These are phyloP conservation scores for Talaromyces marneffei DNA, from an alignment of 2,329 filamentous ascomycete genomes.

Conservation along the genomic window DNA sequence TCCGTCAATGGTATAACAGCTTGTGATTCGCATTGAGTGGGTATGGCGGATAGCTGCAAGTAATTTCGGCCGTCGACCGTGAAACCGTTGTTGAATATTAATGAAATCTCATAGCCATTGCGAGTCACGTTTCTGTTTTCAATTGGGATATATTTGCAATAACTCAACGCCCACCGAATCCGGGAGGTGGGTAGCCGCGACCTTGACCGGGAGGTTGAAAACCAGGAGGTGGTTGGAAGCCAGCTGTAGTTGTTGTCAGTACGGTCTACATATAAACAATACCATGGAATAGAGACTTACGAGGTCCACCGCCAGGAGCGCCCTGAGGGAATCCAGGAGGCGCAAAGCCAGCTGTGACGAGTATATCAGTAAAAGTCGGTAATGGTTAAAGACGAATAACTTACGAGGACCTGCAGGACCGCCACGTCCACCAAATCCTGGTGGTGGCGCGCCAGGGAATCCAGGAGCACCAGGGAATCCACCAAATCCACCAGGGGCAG, in stretches of 20 bases:
- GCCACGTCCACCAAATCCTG: slow-evolving; percentile 48
- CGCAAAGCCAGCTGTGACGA: slow-evolving; percentile 40
- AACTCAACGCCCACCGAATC: slow-evolving; percentile 41
- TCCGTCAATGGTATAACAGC: background rate
- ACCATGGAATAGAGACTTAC: slow-evolving; percentile 32
- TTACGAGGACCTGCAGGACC: slow-evolving; percentile 48
- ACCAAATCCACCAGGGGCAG: slow-evolving; percentile 57
- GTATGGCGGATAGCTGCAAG: background rate
- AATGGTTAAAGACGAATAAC: slow-evolving; percentile 27
- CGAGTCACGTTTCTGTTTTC: background rate
- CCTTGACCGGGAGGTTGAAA: slow-evolving; percentile 64
- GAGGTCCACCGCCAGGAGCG: slow-evolving; percentile 34
- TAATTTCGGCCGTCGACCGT: background rate
- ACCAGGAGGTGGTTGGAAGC: slow-evolving; percentile 59
- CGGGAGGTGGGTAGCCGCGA: slow-evolving; percentile 48
- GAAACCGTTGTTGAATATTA: background rate
- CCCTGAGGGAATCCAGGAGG: slow-evolving; percentile 45
- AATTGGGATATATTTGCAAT: slow-evolving; percentile 7
- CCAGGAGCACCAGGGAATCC: slow-evolving; percentile 41
- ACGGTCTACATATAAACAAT: too few relatives aligned
- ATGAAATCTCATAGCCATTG: background rate
- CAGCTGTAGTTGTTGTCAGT: slow-evolving; percentile 36
- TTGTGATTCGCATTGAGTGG: background rate
- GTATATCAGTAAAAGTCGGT: slow-evolving; percentile 7
- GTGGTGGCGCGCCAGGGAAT: slow-evolving; percentile 48